Conservation (phyloP, 2,329 filamentous ascomycete species). For the Arthrobotrys conoides region DNA sequence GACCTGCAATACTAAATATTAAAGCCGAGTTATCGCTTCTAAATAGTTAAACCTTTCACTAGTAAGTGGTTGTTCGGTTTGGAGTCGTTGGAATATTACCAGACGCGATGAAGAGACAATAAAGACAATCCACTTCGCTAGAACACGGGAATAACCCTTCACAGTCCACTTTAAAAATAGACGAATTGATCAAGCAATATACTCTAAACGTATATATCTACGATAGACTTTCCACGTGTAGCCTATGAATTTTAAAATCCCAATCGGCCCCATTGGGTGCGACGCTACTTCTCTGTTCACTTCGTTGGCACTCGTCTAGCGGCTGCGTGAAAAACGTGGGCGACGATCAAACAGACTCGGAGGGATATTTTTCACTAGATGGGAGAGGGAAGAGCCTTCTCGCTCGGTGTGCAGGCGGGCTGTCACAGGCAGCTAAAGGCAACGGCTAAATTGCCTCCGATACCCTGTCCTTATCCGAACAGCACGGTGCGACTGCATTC, state of each 20-base stretch:
- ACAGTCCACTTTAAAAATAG: constrained; percentile 23
- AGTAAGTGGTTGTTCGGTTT: neutral
- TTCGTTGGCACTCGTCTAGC: constrained; percentile 9
- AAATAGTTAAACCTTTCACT: neutral
- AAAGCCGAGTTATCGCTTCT: neutral
- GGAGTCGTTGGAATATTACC: neutral
- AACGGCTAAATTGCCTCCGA: constrained; percentile 42
- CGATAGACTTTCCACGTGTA: constrained; percentile 43
- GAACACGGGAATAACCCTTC: neutral
- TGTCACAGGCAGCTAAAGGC: neutral
- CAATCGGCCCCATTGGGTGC: constrained; percentile 47
- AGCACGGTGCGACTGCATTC: constrained; percentile 22
- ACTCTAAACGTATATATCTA: constrained; percentile 58
- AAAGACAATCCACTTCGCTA: neutral
- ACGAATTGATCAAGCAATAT: constrained; percentile 38
- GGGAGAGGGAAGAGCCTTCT: constrained; percentile 6
- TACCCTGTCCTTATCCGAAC: neutral
- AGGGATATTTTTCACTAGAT: neutral
- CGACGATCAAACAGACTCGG: constrained; percentile 27
- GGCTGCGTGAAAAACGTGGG: constrained; percentile 45
- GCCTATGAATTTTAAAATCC: constrained; percentile 53
- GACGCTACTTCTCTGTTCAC: constrained; percentile 28
- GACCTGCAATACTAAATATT: neutral
- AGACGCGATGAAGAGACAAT: neutral
- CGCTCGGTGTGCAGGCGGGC: neutral